phyloP scores from a whole-genome alignment of 169 alveolate species.

The Eimeria falciformis region DNA sequence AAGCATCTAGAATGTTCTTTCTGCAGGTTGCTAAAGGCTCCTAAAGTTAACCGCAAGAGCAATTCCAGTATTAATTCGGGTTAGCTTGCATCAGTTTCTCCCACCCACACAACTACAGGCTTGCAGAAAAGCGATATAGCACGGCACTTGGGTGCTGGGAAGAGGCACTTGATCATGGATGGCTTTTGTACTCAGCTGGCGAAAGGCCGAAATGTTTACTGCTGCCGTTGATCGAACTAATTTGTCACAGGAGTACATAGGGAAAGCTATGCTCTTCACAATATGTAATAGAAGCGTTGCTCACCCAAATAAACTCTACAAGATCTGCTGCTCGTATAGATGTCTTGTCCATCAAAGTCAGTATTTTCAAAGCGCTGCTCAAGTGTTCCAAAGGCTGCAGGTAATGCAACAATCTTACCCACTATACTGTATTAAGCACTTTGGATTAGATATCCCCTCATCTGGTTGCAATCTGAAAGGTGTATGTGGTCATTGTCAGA shows the following conservation, averaged over 20 bases:
- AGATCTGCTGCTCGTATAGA: constrained; percentile 43
- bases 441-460: not conserved
- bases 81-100: no score
- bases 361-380: constrained; percentile 59
- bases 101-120: no score
- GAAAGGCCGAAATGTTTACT: no score
- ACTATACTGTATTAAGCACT: no score
- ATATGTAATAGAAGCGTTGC: not conserved
- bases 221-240: no score
- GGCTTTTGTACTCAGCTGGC: no score
- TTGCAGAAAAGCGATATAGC: no score
- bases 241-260: no score
- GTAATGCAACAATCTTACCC: not conserved
- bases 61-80: no score
- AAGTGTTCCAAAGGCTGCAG: constrained; percentile 70
- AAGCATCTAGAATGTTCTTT: constrained; percentile 52
- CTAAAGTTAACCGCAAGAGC: not conserved
- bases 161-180: no score
- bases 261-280: no score
- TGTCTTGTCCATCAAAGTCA: constrained; percentile 51
- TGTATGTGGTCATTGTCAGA: not conserved
- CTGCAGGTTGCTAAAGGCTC: constrained; percentile 61
- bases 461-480: not conserved
- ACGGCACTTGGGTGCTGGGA: no score
- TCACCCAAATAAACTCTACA: constrained; percentile 65